Conservation (phyloP, 2,329 filamentous ascomycete genomes). For the Aspergillus luchuensis region DNA sequence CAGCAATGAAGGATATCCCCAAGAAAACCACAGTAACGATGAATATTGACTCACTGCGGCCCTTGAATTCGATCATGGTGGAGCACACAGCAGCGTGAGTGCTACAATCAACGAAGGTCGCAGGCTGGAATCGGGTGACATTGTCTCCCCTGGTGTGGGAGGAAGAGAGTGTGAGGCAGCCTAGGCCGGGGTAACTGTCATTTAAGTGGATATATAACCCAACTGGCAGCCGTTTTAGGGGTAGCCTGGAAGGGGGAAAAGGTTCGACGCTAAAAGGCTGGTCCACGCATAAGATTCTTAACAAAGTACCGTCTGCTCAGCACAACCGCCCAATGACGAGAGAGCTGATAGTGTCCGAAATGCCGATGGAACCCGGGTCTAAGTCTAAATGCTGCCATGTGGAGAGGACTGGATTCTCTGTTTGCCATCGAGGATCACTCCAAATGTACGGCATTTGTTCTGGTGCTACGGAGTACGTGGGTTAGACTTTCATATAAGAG, state of each 20-base stretch:
- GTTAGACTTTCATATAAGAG: background rate
- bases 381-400: slow-evolving; percentile 1
- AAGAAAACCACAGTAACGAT: slow-evolving; percentile 36
- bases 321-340: slow-evolving; percentile 1
- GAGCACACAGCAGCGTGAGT: slow-evolving; percentile 9
- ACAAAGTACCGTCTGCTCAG: background rate
- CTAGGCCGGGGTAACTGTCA: background rate
- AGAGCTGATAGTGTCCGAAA: background rate
- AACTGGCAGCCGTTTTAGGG: background rate
- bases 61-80: slow-evolving; percentile 35
- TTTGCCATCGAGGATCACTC: no score
- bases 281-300: slow-evolving; percentile 2
- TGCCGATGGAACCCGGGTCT: background rate
- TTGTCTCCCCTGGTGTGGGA: slow-evolving; percentile 11
- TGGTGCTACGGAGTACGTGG: background rate
- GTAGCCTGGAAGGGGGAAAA: slow-evolving; percentile 2
- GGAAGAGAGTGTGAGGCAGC: background rate
- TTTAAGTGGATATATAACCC: background rate
- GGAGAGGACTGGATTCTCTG: background rate
- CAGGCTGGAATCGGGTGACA: slow-evolving; percentile 9
- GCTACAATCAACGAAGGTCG: slow-evolving; percentile 1
- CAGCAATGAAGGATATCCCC: slow-evolving; percentile 34
- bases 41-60: slow-evolving; percentile 37
- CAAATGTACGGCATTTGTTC: background rate
- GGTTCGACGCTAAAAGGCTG: background rate